Percentiles rank a stretch among this genome's conserved stretches.
These are phyloP conservation scores for Simmondsia chinensis DNA, from an alignment of 148 eudicot species.

Conservation along the genomic window DNA sequence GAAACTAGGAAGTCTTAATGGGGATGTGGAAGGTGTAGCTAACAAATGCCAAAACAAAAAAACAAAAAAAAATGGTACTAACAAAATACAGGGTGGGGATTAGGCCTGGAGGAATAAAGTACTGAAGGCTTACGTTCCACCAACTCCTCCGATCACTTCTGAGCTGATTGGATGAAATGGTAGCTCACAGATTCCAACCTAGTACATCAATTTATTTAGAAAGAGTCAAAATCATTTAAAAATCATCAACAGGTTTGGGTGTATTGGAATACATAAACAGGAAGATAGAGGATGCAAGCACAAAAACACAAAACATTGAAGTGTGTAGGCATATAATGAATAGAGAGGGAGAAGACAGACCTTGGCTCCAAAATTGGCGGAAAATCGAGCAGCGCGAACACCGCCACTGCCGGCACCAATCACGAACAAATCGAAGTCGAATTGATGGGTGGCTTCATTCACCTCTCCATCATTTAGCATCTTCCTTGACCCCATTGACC, in stretches of 20 bases:
- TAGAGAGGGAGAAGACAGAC: slow-evolving; percentile 12
- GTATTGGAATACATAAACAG: neutral
- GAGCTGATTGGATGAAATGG: slow-evolving; percentile 96
- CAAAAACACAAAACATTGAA: neutral
- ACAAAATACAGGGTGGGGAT: too few species aligned
- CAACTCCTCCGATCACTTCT: slow-evolving; percentile 86
- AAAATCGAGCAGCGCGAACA: slow-evolving; percentile 84
- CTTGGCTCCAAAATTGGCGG: slow-evolving; percentile 89
- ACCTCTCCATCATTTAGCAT: slow-evolving; percentile 70
- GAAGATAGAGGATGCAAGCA: neutral
- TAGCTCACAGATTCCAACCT: slow-evolving; percentile 98
- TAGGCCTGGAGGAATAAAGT: too few species aligned
- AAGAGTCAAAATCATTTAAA: neutral
- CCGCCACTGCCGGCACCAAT: slow-evolving; percentile 99
- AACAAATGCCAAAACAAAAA: too few species aligned
- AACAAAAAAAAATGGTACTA: neutral
- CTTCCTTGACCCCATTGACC: slow-evolving; percentile 51
- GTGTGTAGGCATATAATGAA: neutral
- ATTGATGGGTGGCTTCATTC: slow-evolving; percentile 30
- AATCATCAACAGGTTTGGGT: neutral
- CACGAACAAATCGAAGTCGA: slow-evolving; percentile 89
- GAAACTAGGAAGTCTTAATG: too few species aligned
- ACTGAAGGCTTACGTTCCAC: slow-evolving; percentile 86
- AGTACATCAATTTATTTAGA: slow-evolving; percentile 4
- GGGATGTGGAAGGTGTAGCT: too few species aligned